Evolutionary conservation across 2,329 filamentous ascomycete genomes (phyloP).

Genomic region (Thelonectria discophora): DNA sequence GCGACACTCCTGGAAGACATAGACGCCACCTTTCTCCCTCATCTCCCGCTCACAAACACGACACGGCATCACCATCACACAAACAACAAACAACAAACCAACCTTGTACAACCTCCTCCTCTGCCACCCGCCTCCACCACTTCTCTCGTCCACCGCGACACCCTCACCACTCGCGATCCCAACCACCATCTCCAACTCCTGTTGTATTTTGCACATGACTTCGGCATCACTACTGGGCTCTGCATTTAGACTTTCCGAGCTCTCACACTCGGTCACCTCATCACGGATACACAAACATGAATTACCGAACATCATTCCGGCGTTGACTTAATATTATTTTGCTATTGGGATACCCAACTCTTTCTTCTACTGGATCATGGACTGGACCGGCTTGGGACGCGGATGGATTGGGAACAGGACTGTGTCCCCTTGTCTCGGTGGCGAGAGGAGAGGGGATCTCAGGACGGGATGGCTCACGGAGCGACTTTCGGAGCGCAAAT

Average conservation of each 20-base stretch:
- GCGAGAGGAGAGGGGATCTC: slow-evolving; percentile 11
- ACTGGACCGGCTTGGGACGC: neutral
- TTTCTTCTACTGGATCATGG: slow-evolving; percentile 22
- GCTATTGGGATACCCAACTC: slow-evolving; percentile 38
- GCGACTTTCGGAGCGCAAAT: slow-evolving; percentile 26
- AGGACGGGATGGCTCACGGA: slow-evolving; percentile 15
- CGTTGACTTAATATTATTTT: slow-evolving; percentile 32
- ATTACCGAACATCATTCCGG: slow-evolving; percentile 25
- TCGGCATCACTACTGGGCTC: slow-evolving; percentile 16
- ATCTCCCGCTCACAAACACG: slow-evolving; percentile 11
- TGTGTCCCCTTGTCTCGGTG: slow-evolving; percentile 11
- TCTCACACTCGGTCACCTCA: slow-evolving; percentile 19
- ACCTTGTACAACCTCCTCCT: slow-evolving; percentile 12
- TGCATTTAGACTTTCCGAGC: slow-evolving; percentile 35
- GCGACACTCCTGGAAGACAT: slow-evolving; percentile 31
- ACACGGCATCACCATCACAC: slow-evolving; percentile 15
- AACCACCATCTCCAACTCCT: slow-evolving; percentile 10
- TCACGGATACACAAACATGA: slow-evolving; percentile 10
- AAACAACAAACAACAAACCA: slow-evolving; percentile 9
- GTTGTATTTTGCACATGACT: slow-evolving; percentile 23
- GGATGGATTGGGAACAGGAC: slow-evolving; percentile 14
- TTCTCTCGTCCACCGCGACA: slow-evolving; percentile 24
- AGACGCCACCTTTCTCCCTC: slow-evolving; percentile 28
- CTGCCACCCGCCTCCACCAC: slow-evolving; percentile 1
- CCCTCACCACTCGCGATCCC: neutral